These are phyloP conservation scores for Xylariaceae sp. DNA, from an alignment of 2,329 filamentous ascomycete genomes.

Conservation along the genomic window DNA sequence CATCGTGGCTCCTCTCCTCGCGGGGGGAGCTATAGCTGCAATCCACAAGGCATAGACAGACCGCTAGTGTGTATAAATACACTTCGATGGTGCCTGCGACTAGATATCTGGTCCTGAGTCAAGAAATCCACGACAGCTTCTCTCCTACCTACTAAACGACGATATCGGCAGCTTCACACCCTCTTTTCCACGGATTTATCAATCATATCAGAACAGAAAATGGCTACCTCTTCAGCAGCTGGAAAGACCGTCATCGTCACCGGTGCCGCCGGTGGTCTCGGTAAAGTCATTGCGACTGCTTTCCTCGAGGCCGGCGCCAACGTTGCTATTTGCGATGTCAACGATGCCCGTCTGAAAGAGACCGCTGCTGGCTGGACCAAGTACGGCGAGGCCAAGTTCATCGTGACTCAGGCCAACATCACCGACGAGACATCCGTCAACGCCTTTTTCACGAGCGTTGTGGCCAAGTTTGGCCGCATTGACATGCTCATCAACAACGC, in stretches of 20 bases:
- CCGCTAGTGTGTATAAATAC: no score
- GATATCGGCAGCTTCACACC: not conserved
- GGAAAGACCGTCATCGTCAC: conserved; percentile 29
- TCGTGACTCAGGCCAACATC: conserved; percentile 30
- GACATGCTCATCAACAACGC: conserved; percentile 57
- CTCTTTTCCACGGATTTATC: no score
- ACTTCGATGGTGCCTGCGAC: not conserved
- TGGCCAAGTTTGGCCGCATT: conserved; percentile 38
- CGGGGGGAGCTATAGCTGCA: no score
- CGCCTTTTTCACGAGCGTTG: conserved; percentile 25
- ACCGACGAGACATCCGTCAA: conserved; percentile 31
- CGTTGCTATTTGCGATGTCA: conserved; percentile 34
- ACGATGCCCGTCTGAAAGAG: conserved; percentile 26
- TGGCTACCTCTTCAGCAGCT: conserved; percentile 12
- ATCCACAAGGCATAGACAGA: no score
- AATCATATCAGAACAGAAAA: not conserved
- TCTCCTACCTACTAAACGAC: not conserved
- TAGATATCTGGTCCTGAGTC: not conserved
- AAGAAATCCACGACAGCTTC: not conserved
- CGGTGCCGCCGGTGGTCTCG: conserved; percentile 34
- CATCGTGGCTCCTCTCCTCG: no score
- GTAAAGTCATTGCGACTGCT: conserved; percentile 31
- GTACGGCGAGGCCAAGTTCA: conserved; percentile 16
- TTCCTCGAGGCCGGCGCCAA: conserved; percentile 33
- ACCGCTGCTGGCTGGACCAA: conserved; percentile 15